Evolutionary conservation across 345 rosid genomes (phyloP).

Genomic region (Eucalyptus curtisii): DNA sequence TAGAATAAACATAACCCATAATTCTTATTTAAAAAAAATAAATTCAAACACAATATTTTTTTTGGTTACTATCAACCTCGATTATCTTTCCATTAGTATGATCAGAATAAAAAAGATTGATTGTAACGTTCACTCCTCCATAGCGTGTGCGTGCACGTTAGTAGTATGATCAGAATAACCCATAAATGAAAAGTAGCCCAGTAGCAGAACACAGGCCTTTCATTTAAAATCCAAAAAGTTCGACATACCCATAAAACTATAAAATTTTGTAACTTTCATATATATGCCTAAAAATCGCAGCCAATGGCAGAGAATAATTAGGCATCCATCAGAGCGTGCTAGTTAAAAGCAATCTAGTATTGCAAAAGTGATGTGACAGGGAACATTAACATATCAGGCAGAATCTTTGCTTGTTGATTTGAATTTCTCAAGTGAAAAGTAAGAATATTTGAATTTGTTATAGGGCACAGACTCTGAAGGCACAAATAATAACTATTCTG

Average conservation of each 20-base stretch:
- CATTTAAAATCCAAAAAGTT: not conserved
- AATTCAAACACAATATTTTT: not conserved
- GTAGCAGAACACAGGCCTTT: not conserved
- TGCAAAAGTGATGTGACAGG: not conserved
- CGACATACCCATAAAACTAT: not conserved
- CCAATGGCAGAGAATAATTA: not conserved
- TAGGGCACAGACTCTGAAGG: rapidly evolving
- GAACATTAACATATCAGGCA: not conserved
- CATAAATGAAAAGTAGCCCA: not conserved
- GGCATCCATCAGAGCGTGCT: not conserved
- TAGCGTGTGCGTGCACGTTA: not conserved
- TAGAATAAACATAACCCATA: not conserved
- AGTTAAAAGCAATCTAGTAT: not conserved
- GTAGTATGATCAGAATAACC: not conserved
- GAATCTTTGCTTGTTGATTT: not conserved
- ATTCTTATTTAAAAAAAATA: not conserved
- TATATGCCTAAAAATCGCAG: not conserved
- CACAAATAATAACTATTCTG: too few species aligned
- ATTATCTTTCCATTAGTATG: not conserved
- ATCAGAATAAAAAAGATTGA: not conserved
- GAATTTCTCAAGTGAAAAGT: not conserved
- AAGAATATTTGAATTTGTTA: not conserved
- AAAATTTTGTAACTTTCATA: not conserved
- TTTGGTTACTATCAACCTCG: not conserved
- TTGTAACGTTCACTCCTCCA: not conserved